phyloP scores from a whole-genome alignment of 1,139 yeast genomes.

The Taphrina pruni region DNA sequence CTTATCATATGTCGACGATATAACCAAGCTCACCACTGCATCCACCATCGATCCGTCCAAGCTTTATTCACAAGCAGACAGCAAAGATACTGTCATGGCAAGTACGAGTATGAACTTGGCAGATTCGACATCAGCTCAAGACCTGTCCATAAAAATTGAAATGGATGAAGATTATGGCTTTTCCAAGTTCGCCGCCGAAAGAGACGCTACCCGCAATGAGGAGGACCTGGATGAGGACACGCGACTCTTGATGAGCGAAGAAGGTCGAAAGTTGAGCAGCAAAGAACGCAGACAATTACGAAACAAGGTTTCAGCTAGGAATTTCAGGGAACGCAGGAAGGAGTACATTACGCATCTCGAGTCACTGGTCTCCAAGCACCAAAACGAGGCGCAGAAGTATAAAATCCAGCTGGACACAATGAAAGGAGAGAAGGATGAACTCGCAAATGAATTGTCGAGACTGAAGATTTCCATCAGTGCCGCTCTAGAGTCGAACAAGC shows the following conservation, averaged over 20 bases:
- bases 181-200: constrained; percentile 27
- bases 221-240: constrained; percentile 50
- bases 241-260: constrained; percentile 49
- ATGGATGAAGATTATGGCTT: constrained; percentile 34
- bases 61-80: not conserved
- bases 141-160: constrained; percentile 5
- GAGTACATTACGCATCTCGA: constrained; percentile 51
- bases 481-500: constrained; percentile 17
- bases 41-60: constrained; percentile 19
- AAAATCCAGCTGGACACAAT: constrained; percentile 46
- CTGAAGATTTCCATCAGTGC: constrained; percentile 27
- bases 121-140: not conserved
- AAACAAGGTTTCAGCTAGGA: constrained; percentile 51
- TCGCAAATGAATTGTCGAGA: constrained; percentile 21
- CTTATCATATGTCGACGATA: constrained; percentile 3
- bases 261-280: constrained; percentile 50
- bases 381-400: constrained; percentile 46
- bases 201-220: constrained; percentile 24
- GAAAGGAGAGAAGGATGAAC: constrained; percentile 43
- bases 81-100: not conserved
- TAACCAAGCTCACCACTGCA: not conserved
- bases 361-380: constrained; percentile 47
- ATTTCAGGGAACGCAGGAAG: constrained; percentile 51
- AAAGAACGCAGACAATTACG: constrained; percentile 51
- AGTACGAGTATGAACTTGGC: not conserved